phyloP scores from a whole-genome alignment of 768 basidiomycete genomes.

The Russula compacta region DNA sequence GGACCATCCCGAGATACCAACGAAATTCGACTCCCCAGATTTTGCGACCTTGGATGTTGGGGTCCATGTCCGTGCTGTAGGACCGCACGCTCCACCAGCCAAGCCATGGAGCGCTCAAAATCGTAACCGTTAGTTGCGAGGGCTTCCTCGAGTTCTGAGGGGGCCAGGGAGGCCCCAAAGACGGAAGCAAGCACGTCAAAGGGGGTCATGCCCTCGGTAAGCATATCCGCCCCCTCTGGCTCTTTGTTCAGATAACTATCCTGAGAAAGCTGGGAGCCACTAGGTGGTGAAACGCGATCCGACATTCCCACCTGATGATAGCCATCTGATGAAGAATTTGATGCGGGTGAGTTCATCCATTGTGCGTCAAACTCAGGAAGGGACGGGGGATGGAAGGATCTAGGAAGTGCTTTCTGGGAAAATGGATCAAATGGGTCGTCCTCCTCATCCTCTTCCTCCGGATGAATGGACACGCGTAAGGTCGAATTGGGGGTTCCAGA shows the following conservation, averaged over 20 bases:
- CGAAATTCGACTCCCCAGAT: slow-evolving; percentile 59
- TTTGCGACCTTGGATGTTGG: slow-evolving; percentile 45
- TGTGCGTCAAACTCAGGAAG: slow-evolving; percentile 54
- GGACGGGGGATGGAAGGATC: slow-evolving; percentile 53
- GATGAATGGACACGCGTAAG: slow-evolving; percentile 53
- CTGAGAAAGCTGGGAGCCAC: slow-evolving; percentile 14
- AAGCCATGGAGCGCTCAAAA: slow-evolving; percentile 93
- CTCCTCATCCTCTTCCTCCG: slow-evolving; percentile 58
- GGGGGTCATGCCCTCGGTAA: slow-evolving; percentile 93
- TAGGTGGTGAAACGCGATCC: slow-evolving; percentile 17
- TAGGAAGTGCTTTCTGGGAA: slow-evolving; percentile 39
- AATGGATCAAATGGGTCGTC: slow-evolving; percentile 84
- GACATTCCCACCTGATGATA: slow-evolving; percentile 24
- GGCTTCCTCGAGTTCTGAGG: slow-evolving; percentile 90
- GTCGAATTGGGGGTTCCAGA: slow-evolving; percentile 62
- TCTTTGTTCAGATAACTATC: slow-evolving; percentile 28
- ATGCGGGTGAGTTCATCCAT: slow-evolving; percentile 45
- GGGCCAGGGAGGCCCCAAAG: slow-evolving; percentile 83
- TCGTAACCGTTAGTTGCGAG: slow-evolving; percentile 83
- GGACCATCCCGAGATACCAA: slow-evolving; percentile 50
- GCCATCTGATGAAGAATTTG: slow-evolving; percentile 47
- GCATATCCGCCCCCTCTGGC: slow-evolving; percentile 45
- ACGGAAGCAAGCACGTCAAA: slow-evolving; percentile 93
- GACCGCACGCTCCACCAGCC: slow-evolving; percentile 71
- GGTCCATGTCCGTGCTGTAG: slow-evolving; percentile 32